Evolutionary conservation across 352 stramenopile genomes (phyloP), one percentile per base, ranked within the genome.

Genomic region (Globisporangium acanthophoron): DNA sequence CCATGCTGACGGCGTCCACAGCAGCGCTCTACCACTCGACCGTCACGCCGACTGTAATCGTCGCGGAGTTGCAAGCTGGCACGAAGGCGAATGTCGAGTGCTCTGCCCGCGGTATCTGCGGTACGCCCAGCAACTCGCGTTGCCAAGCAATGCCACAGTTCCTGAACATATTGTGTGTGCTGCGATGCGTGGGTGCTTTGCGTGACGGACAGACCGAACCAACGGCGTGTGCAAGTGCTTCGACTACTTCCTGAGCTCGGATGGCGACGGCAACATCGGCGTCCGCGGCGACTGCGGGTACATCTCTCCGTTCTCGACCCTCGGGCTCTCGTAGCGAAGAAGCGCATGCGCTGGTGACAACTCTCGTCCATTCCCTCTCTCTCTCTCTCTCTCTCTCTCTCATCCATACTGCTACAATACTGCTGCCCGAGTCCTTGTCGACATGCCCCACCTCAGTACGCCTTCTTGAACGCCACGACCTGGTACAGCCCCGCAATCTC

Each of bases 201-300:
- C 5, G 9, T 3, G 53, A 21, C 11, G 13, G 13, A 31, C 51
- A 91, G 78, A 95, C 59, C 78, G 83, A 46, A 52, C 65, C 12
- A 87, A 61, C 0, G 85, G 83, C 12, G 55, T 76, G 39, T 94
- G 85, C 62, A 62, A 67, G 45, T 94, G 85, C 68, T 94, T 80
- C 65, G 61, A 76, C 50, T 83, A 83, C 56, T 94, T 88, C 67
- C 61, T 85, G 43, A 87, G 73, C 65, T 92, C 80, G 5, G 77
- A 94, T 43, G 83, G 85, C 31, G 68, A 71, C 52, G 90, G 87
- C 16, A 83, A 80, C 39, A 59, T 79, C 29, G 92, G 91, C 16
- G 77, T 74, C 35, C 78, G 90, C 20, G 94, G 92, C 43, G 93
- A 98, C 68, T 98, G 94, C 67, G 90, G 93, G 12, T 96, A 94